These are phyloP conservation scores for Calonectria ilicicola DNA, from an alignment of 2,329 filamentous ascomycete species.

Conservation along the genomic window DNA sequence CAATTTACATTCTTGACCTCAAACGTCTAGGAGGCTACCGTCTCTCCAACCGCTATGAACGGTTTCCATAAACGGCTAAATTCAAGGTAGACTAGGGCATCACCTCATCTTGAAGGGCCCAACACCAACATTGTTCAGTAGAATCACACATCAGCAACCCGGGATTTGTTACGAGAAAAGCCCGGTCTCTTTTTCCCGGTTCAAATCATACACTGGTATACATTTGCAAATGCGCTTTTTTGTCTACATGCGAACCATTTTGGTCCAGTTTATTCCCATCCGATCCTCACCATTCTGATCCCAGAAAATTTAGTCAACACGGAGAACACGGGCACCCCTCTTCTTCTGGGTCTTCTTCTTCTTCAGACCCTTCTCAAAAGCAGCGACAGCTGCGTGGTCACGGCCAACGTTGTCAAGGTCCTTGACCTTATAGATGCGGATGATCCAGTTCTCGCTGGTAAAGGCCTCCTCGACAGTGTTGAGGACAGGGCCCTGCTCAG, in stretches of 20 bases:
- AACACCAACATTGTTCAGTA: too few relatives aligned
- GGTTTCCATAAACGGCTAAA: too few relatives aligned
- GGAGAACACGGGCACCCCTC: constrained; percentile 76
- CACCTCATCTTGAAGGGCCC: too few relatives aligned
- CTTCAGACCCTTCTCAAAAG: constrained; percentile 84
- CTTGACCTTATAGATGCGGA: constrained; percentile 99
- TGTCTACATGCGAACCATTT: constrained; percentile 46
- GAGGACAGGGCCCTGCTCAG: constrained; percentile 86
- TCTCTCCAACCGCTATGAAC: neutral
- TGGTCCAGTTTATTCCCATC: constrained; percentile 36
- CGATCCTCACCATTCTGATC: constrained; percentile 22
- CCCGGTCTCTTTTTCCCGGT: constrained; percentile 24
- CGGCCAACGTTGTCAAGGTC: constrained; percentile 96
- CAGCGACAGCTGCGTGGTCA: constrained; percentile 77
- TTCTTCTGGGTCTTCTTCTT: constrained; percentile 83
- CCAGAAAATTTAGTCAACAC: constrained; percentile 72
- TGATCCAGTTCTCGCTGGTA: constrained; percentile 99
- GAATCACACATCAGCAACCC: neutral
- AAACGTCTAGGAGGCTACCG: neutral
- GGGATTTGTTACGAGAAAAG: constrained; percentile 10
- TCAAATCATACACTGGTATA: constrained; percentile 53
- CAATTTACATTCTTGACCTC: neutral
- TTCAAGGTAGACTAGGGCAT: neutral
- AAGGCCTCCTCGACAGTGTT: constrained; percentile 96
- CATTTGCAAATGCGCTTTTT: constrained; percentile 50